Percentiles rank a stretch among this genome's conserved stretches.
These are phyloP conservation scores for Chaetomiaceae sp. DNA, from an alignment of 2,329 filamentous ascomycete species.

Conservation along the genomic window DNA sequence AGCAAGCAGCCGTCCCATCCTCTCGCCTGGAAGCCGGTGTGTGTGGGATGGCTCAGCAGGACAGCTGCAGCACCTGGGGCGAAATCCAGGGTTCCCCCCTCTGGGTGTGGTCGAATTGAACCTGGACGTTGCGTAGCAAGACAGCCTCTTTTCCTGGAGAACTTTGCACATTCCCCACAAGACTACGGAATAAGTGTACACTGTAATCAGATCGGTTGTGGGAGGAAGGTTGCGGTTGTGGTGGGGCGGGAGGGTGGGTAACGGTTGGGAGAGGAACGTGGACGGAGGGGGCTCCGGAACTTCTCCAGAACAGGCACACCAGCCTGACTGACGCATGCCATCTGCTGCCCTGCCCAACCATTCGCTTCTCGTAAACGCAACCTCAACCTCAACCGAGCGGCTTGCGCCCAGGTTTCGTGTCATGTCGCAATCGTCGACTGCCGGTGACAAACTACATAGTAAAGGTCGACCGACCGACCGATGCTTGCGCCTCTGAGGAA, in stretches of 20 bases:
- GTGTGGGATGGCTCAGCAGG: slow-evolving; percentile 1
- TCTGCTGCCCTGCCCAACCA: too few relatives aligned
- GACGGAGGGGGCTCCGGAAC: background rate
- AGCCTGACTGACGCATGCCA: background rate
- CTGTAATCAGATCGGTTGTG: background rate
- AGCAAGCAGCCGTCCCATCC: background rate
- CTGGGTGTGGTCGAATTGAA: slow-evolving; percentile 6
- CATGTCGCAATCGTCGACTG: background rate
- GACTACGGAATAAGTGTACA: too few relatives aligned
- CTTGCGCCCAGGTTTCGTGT: background rate
- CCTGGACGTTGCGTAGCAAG: slow-evolving; percentile 11
- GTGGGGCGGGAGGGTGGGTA: too few relatives aligned
- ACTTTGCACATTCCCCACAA: too few relatives aligned
- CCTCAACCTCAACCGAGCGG: too few relatives aligned
- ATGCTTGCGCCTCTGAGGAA: too few relatives aligned
- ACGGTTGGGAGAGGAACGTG: too few relatives aligned
- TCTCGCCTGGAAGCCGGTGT: background rate
- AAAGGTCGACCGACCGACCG: too few relatives aligned
- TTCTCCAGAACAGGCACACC: background rate
- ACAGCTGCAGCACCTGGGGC: slow-evolving; percentile 3
- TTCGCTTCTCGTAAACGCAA: too few relatives aligned
- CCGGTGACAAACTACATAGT: background rate
- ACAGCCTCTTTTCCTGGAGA: slow-evolving; percentile 12
- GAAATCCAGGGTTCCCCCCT: too few relatives aligned
- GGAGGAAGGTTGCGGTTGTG: background rate